A percentile compares a stretch with the other conserved stretches of the same genome.
phyloP scores from a whole-genome alignment of 1,139 yeast genomes.

The Candida sp. region DNA sequence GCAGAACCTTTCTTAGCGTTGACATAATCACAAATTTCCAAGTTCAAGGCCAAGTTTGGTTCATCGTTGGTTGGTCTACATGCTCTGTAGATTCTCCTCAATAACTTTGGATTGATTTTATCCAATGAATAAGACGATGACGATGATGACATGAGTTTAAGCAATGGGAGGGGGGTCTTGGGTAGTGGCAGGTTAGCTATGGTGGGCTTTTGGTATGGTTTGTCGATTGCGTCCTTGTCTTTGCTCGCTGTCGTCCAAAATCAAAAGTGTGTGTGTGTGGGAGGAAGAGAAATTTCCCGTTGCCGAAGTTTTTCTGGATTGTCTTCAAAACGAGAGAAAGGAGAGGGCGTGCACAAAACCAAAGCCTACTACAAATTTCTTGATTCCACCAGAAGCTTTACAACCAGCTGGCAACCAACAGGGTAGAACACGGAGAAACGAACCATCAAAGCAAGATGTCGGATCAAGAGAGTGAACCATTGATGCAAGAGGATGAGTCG shows the following conservation, averaged over 20 bases:
- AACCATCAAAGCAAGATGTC: constrained; percentile 1
- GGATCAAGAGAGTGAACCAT: not conserved
- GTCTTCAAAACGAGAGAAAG: not conserved
- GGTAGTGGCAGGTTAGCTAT: not conserved
- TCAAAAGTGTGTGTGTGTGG: too few species aligned
- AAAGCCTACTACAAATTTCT: too few species aligned
- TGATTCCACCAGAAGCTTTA: not conserved
- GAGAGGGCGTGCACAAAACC: not conserved
- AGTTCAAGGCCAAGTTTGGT: constrained; percentile 86
- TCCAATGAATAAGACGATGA: constrained; percentile 43
- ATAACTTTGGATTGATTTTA: constrained; percentile 59
- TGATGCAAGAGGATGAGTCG: not conserved
- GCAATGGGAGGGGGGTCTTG: not conserved
- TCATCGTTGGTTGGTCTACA: constrained; percentile 85
- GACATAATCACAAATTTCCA: constrained; percentile 93
- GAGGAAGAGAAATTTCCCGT: not conserved
- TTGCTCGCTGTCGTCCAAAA: not conserved
- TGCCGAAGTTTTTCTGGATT: not conserved
- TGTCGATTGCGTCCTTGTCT: too few species aligned
- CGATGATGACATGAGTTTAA: not conserved
- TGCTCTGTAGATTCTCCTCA: constrained; percentile 81
- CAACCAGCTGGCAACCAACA: too few species aligned
- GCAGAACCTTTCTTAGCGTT: constrained; percentile 91
- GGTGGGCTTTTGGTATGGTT: not conserved
- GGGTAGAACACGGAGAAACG: too few species aligned